Evolutionary conservation across 78 protist genomes (phyloP).

Genomic region (Cavenderia fasciculata): DNA sequence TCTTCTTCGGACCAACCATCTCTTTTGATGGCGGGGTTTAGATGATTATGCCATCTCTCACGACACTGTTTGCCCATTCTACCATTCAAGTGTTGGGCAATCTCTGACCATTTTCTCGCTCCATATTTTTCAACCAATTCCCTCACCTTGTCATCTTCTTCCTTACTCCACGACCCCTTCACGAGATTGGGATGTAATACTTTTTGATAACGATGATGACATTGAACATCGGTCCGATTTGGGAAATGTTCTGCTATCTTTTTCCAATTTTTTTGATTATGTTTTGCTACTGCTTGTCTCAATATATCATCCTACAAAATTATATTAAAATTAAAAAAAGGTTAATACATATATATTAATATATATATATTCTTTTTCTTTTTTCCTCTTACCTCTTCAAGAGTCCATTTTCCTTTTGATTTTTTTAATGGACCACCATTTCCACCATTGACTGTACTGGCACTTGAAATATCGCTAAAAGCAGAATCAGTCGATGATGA

Average conservation of each 20-base stretch:
- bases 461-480: too few species aligned
- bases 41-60: constrained; percentile 95
- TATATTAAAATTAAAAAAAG: too few species aligned
- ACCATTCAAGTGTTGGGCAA: constrained; percentile 84
- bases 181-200: constrained; percentile 89
- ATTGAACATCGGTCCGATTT: constrained; percentile 88
- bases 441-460: too few species aligned
- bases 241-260: constrained; percentile 85
- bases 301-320: constrained; percentile 89
- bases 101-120: constrained; percentile 91
- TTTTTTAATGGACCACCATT: too few species aligned
- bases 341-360: too few species aligned
- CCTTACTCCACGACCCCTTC: constrained; percentile 95
- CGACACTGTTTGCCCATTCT: constrained; percentile 94
- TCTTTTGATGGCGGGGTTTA: constrained; percentile 85
- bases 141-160: constrained; percentile 82
- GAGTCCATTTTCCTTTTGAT: constrained; percentile 46
- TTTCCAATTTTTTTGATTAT: constrained; percentile 93
- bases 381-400: constrained; percentile 36
- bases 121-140: constrained; percentile 85
- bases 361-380: too few species aligned
- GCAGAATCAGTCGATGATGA: too few species aligned
- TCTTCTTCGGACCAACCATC: constrained; percentile 91
- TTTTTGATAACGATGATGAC: constrained; percentile 93
- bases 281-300: constrained; percentile 68